Percentiles rank a stretch among this genome's conserved stretches.
Evolutionary conservation across 441 rosid genomes (phyloP).

Genomic region (Croton setiger): DNA sequence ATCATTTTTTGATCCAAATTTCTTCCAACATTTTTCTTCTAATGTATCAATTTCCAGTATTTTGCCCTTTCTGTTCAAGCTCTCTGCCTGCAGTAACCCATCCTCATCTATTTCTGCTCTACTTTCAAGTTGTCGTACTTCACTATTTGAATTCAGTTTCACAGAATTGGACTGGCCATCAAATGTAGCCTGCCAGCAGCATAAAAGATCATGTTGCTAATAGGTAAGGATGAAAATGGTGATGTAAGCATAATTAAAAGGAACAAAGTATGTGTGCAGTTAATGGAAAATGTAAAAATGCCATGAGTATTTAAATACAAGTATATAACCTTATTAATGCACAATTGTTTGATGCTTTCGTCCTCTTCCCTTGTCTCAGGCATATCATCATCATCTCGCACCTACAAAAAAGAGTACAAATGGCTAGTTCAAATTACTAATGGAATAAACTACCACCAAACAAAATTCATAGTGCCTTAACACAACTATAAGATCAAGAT

Average conservation of each 20-base stretch:
- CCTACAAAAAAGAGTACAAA: conserved; percentile 37
- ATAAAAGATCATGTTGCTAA: conserved; percentile 14
- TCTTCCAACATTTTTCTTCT: conserved; percentile 47
- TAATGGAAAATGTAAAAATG: neutral
- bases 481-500: conserved; percentile 12
- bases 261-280: neutral
- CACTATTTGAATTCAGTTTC: conserved; percentile 31
- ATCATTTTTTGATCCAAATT: conserved; percentile 49
- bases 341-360: conserved; percentile 35
- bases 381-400: conserved; percentile 71
- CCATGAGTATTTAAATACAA: conserved; percentile 8
- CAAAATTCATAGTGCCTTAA: neutral
- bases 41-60: conserved; percentile 34
- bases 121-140: conserved; percentile 35
- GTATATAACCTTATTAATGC: conserved; percentile 42
- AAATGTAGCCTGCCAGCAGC: conserved; percentile 35
- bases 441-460: conserved; percentile 16
- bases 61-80: conserved; percentile 50
- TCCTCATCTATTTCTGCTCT: conserved; percentile 30
- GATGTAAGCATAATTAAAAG: neutral
- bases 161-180: conserved; percentile 28
- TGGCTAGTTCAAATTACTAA: conserved; percentile 12
- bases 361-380: conserved; percentile 60
- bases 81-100: conserved; percentile 33
- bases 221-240: conserved; percentile 1